phyloP scores from a whole-genome alignment of 495 filamentous ascomycete species.

The Aspergillus cristatus region DNA sequence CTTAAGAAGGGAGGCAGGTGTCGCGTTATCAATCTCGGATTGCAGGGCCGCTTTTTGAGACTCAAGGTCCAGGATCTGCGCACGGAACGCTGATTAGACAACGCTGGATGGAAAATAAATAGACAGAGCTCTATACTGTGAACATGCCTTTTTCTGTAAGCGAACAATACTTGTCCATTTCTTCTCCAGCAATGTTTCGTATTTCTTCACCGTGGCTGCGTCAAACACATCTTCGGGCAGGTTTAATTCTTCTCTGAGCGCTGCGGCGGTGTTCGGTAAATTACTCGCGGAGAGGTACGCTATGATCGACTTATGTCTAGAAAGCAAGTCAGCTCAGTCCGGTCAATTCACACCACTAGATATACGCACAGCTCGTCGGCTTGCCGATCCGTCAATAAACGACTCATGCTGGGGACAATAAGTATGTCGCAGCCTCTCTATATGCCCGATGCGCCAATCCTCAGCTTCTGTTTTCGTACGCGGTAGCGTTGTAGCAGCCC shows the following conservation, averaged over 20 bases:
- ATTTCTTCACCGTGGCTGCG: conserved; percentile 70
- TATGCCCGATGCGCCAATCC: too few relatives aligned
- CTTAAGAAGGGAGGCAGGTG: conserved; percentile 70
- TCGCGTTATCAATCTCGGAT: conserved; percentile 72
- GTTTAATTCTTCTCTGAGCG: conserved; percentile 44
- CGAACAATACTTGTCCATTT: conserved; percentile 93
- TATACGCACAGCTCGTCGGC: conserved; percentile 73
- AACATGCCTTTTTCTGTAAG: conserved; percentile 79
- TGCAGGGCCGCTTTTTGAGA: conserved; percentile 60
- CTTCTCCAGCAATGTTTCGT: conserved; percentile 82
- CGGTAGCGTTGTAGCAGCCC: too few relatives aligned
- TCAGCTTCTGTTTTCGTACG: too few relatives aligned
- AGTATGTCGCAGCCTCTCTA: too few relatives aligned
- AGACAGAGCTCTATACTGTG: too few relatives aligned
- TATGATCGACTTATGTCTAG: conserved; percentile 79
- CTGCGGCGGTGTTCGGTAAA: conserved; percentile 52
- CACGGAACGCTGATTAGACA: conserved; percentile 6
- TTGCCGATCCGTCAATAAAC: conserved; percentile 63
- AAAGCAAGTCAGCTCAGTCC: conserved; percentile 31
- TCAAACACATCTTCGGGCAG: conserved; percentile 64
- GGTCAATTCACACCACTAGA: conserved; percentile 19
- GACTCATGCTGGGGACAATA: conserved; percentile 45
- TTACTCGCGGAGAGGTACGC: conserved; percentile 69
- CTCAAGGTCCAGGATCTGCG: conserved; percentile 91
- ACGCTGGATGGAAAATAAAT: conserved; percentile 3